These are phyloP conservation scores for Podospora sp. DNA, from an alignment of 495 filamentous ascomycete species.

Conservation along the genomic window DNA sequence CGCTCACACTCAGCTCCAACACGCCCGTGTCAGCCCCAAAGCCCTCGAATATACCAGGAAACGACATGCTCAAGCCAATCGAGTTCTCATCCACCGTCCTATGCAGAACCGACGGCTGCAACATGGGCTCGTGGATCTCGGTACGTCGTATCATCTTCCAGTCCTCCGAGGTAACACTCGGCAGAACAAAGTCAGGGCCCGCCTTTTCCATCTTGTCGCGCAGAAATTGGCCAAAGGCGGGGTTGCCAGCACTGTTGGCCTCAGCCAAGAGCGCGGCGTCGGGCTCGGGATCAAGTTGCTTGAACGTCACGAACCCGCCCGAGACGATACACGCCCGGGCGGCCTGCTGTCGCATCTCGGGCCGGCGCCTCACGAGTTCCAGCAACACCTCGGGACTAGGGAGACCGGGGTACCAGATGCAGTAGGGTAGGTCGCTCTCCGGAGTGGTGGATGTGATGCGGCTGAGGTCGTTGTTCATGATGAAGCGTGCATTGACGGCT, in stretches of 20 bases:
- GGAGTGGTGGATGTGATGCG: slow-evolving; percentile 5
- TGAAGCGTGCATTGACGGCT: slow-evolving; percentile 5
- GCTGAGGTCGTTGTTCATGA: slow-evolving; percentile 11
- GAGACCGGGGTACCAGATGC: slow-evolving; percentile 4
- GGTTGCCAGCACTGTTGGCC: neutral
- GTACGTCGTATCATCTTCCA: slow-evolving; percentile 2
- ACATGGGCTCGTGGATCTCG: slow-evolving; percentile 6
- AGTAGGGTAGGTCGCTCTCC: slow-evolving; percentile 1
- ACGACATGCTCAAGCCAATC: neutral
- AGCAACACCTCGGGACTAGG: neutral
- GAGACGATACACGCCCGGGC: slow-evolving; percentile 5
- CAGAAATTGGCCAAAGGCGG: neutral
- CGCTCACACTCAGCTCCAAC: slow-evolving; percentile 7
- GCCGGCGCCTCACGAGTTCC: neutral
- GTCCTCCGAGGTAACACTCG: slow-evolving; percentile 1
- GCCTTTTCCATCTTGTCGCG: slow-evolving; percentile 7
- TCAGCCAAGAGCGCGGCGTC: slow-evolving; percentile 8
- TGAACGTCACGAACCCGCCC: neutral
- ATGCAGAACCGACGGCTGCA: neutral
- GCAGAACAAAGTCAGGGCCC: neutral
- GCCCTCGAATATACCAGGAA: slow-evolving; percentile 9
- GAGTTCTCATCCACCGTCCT: slow-evolving; percentile 1
- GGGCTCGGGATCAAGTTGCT: neutral
- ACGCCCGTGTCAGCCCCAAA: slow-evolving; percentile 6
- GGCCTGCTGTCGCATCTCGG: slow-evolving; percentile 6